Evolutionary conservation across 495 filamentous ascomycete species (phyloP).

Genomic region (Penicillium paxilli): DNA sequence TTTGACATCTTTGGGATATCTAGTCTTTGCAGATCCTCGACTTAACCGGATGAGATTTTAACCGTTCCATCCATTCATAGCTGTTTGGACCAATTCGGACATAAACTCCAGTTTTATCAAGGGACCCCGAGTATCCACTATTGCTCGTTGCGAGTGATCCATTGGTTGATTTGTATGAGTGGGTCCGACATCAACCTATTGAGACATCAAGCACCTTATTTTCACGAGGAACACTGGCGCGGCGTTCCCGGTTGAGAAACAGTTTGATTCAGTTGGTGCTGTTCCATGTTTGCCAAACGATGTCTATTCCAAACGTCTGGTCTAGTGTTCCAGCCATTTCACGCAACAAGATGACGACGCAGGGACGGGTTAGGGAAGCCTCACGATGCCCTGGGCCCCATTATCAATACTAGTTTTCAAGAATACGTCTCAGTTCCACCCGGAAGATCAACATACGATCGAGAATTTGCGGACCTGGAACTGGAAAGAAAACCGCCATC

Average conservation of each 20-base stretch:
- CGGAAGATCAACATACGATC: slow-evolving; percentile 14
- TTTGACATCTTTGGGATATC: neutral
- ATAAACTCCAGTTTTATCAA: slow-evolving; percentile 3
- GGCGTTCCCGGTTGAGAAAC: neutral
- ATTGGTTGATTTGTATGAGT: neutral
- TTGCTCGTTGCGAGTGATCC: neutral
- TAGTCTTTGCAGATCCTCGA: slow-evolving; percentile 10
- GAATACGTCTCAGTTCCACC: slow-evolving; percentile 6
- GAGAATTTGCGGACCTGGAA: neutral
- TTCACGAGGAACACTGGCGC: neutral
- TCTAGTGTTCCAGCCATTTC: neutral
- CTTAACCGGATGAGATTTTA: slow-evolving; percentile 13
- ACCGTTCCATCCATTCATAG: neutral
- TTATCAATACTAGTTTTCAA: slow-evolving; percentile 3
- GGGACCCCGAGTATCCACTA: neutral
- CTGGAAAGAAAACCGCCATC: slow-evolving; percentile 4
- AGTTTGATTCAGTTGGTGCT: neutral
- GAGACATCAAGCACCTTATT: neutral
- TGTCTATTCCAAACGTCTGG: slow-evolving; percentile 8
- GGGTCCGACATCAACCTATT: neutral
- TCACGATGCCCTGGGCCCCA: neutral
- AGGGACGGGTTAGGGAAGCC: neutral
- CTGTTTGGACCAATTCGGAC: neutral
- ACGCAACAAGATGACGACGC: slow-evolving; percentile 7
- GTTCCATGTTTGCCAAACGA: neutral